Conservation (phyloP, 495 filamentous ascomycete species). For the Trichoderma erinaceum region DNA sequence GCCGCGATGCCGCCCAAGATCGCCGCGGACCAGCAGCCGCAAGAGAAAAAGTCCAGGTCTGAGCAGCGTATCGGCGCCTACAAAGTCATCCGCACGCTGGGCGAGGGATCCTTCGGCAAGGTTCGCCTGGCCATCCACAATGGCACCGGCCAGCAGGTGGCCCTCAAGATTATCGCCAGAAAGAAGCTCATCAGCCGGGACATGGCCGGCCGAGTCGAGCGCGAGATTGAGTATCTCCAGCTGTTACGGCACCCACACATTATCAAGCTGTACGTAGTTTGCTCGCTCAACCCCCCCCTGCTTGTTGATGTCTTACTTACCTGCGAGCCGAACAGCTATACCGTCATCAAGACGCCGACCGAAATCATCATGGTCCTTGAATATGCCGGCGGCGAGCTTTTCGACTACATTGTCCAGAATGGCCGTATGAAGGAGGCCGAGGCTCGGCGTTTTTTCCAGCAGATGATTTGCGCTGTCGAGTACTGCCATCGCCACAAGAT, state of each 20-base stretch:
- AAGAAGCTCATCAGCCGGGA: constrained; percentile 92
- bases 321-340: constrained; percentile 56
- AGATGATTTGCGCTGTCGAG: constrained; percentile 98
- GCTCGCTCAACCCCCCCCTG: not conserved
- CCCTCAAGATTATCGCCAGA: constrained; percentile 92
- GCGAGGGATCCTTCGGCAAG: constrained; percentile 96
- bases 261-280: constrained; percentile 78
- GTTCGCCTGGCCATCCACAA: constrained; percentile 93
- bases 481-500: constrained; percentile 99
- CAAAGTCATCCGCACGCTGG: constrained; percentile 80
- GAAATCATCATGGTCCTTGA: constrained; percentile 99
- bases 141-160: constrained; percentile 86
- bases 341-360: constrained; percentile 84
- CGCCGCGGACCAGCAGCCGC: constrained; percentile 25
- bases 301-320: not conserved
- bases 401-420: constrained; percentile 91
- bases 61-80: constrained; percentile 87
- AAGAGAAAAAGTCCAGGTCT: constrained; percentile 41
- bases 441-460: constrained; percentile 94
- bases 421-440: constrained; percentile 84
- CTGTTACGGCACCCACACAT: constrained; percentile 94
- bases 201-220: constrained; percentile 94
- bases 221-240: constrained; percentile 97
- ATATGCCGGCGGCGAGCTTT: constrained; percentile 92
- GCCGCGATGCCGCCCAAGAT: constrained; percentile 21